Evolutionary conservation across 805 yeast genomes (phyloP).

Genomic region (Jamesozyma gamospora): DNA sequence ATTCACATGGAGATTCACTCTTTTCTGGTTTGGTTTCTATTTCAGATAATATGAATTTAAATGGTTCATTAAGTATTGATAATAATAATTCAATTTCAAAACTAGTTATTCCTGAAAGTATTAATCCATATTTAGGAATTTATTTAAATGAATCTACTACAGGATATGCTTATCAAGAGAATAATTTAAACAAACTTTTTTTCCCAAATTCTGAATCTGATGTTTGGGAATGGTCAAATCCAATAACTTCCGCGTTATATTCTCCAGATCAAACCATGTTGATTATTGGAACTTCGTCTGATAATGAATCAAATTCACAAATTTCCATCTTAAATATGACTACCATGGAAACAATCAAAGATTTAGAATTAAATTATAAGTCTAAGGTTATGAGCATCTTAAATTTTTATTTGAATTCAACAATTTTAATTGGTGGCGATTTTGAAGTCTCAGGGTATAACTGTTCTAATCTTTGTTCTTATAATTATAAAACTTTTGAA

Average conservation of each 20-base stretch:
- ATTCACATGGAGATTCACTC: conserved; percentile 25
- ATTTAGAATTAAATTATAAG: conserved; percentile 28
- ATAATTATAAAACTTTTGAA: conserved; percentile 41
- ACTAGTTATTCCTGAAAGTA: background rate
- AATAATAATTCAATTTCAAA: conserved; percentile 3
- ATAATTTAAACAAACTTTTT: conserved; percentile 6
- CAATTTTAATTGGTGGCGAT: conserved; percentile 57
- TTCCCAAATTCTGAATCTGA: conserved; percentile 5
- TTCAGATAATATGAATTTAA: conserved; percentile 12
- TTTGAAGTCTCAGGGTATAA: conserved; percentile 48
- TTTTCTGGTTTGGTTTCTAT: conserved; percentile 25
- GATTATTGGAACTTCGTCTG: conserved; percentile 12
- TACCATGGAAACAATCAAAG: conserved; percentile 37
- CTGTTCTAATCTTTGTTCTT: conserved; percentile 61
- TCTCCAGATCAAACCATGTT: conserved; percentile 19
- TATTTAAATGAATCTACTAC: conserved; percentile 40
- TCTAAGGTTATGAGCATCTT: conserved; percentile 36
- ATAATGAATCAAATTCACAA: background rate
- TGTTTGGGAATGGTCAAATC: conserved; percentile 14
- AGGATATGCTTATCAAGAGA: conserved; percentile 49
- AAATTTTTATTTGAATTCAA: conserved; percentile 32
- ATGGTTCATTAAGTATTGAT: conserved; percentile 12
- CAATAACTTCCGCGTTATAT: conserved; percentile 18
- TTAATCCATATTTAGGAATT: conserved; percentile 27
- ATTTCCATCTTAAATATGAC: conserved; percentile 30